Evolutionary conservation across 2,329 filamentous ascomycete genomes (phyloP).

Genomic region (Ascochyta lentis): DNA sequence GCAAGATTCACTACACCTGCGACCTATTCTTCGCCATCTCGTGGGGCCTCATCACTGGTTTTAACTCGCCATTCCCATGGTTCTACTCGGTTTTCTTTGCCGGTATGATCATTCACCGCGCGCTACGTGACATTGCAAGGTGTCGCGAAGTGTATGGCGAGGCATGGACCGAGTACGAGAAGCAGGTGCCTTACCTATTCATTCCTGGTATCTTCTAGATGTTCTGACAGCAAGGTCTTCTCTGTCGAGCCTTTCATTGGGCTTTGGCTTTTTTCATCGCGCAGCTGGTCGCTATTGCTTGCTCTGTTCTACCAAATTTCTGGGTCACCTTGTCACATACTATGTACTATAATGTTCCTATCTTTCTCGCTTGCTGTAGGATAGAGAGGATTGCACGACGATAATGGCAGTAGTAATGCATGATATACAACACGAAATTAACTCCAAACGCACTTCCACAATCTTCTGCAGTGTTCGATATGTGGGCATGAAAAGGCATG

Average conservation of each 20-base stretch:
- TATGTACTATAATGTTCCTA: constrained; percentile 25
- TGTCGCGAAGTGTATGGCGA: constrained; percentile 82
- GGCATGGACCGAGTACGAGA: constrained; percentile 82
- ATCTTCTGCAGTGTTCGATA: constrained; percentile 1
- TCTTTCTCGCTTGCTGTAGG: constrained; percentile 5
- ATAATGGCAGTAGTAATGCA: constrained; percentile 35
- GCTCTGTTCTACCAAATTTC: constrained; percentile 2
- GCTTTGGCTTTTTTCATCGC: neutral
- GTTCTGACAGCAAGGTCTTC: neutral
- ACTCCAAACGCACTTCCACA: neutral
- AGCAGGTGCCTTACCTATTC: constrained; percentile 81
- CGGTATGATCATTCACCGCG: constrained; percentile 80
- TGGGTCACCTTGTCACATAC: constrained; percentile 3
- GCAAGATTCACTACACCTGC: constrained; percentile 83
- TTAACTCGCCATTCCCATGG: constrained; percentile 83
- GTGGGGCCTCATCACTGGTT: constrained; percentile 84
- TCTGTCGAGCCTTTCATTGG: neutral
- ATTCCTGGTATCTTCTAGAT: constrained; percentile 62
- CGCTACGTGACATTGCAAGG: constrained; percentile 74
- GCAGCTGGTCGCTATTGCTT: constrained; percentile 13
- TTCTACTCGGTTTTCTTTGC: constrained; percentile 86
- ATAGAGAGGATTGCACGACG: constrained; percentile 3
- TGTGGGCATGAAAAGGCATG: constrained; percentile 1
- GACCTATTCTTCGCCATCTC: constrained; percentile 78
- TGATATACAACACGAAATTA: constrained; percentile 1